phyloP scores from a whole-genome alignment of 2,329 filamentous ascomycete species.

The Aciculosporium take region DNA sequence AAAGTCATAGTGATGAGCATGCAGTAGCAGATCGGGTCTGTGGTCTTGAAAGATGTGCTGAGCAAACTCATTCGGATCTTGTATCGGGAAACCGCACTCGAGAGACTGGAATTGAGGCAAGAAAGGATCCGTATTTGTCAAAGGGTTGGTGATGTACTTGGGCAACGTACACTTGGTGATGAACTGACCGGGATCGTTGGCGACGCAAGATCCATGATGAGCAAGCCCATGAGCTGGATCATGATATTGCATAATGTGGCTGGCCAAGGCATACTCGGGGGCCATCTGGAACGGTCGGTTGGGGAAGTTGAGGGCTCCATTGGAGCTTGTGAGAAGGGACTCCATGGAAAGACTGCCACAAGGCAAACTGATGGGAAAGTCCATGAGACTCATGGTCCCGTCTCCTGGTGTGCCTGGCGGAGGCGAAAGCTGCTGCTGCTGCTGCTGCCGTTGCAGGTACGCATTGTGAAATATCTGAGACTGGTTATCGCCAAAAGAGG shows the following conservation, averaged over 20 bases:
- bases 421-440: constrained; percentile 1
- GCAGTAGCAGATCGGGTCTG: constrained; percentile 7
- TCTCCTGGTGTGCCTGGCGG: constrained; percentile 1
- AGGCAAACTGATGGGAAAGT: constrained; percentile 8
- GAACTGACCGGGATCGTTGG: constrained; percentile 13
- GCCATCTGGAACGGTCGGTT: constrained; percentile 10
- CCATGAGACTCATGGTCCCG: constrained; percentile 5
- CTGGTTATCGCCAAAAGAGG: constrained; percentile 16
- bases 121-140: constrained; percentile 8
- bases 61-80: constrained; percentile 14
- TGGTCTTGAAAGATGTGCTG: constrained; percentile 18
- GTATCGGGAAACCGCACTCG: constrained; percentile 16
- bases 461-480: constrained; percentile 5
- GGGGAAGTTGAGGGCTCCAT: constrained; percentile 3
- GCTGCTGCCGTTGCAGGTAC: constrained; percentile 7
- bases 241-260: constrained; percentile 18
- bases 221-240: constrained; percentile 12
- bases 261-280: constrained; percentile 14
- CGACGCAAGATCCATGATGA: constrained; percentile 14
- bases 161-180: constrained; percentile 16
- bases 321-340: constrained; percentile 6
- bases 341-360: constrained; percentile 13
- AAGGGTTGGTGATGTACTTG: constrained; percentile 8
- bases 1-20: constrained; percentile 7
- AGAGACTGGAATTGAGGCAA: constrained; percentile 9